These are phyloP conservation scores for Hypoxylon fragiforme DNA, from an alignment of 495 filamentous ascomycete genomes.

Conservation along the genomic window DNA sequence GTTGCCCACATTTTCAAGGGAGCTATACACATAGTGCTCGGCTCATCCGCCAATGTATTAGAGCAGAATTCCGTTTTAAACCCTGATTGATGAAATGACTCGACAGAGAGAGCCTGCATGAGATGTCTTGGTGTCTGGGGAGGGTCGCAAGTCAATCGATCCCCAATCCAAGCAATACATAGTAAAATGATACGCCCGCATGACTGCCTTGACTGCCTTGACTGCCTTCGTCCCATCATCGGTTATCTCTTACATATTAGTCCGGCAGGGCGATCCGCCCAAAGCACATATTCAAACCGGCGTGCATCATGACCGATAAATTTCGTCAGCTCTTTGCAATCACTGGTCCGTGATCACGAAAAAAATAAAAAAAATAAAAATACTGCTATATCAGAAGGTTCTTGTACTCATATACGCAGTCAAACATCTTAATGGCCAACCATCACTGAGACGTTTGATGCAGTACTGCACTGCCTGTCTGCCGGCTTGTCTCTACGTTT, in stretches of 20 bases:
- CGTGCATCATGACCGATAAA: slow-evolving; percentile 28
- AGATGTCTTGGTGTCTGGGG: slow-evolving; percentile 32
- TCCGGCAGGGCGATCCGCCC: slow-evolving; percentile 5
- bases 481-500: slow-evolving; percentile 13
- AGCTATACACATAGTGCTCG: background rate
- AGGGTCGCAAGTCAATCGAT: slow-evolving; percentile 20
- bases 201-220: slow-evolving; percentile 21
- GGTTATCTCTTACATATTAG: background rate
- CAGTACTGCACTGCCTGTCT: slow-evolving; percentile 13
- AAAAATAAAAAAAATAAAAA: background rate
- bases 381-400: slow-evolving; percentile 9
- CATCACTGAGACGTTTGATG: slow-evolving; percentile 6
- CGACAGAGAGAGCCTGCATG: slow-evolving; percentile 24
- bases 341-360: slow-evolving; percentile 1
- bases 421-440: slow-evolving; percentile 20
- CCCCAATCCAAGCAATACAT: slow-evolving; percentile 20
- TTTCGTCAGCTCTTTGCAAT: slow-evolving; percentile 3
- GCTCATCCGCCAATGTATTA: slow-evolving; percentile 4
- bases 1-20: slow-evolving; percentile 12
- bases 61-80: slow-evolving; percentile 14
- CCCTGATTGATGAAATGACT: slow-evolving; percentile 20
- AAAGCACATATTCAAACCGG: slow-evolving; percentile 8
- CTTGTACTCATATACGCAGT: slow-evolving; percentile 15
- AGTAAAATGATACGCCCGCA: slow-evolving; percentile 1
- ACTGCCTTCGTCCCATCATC: background rate